Evolutionary conservation across 257 asterid species (phyloP).

Genomic region (Plantago elongata): DNA sequence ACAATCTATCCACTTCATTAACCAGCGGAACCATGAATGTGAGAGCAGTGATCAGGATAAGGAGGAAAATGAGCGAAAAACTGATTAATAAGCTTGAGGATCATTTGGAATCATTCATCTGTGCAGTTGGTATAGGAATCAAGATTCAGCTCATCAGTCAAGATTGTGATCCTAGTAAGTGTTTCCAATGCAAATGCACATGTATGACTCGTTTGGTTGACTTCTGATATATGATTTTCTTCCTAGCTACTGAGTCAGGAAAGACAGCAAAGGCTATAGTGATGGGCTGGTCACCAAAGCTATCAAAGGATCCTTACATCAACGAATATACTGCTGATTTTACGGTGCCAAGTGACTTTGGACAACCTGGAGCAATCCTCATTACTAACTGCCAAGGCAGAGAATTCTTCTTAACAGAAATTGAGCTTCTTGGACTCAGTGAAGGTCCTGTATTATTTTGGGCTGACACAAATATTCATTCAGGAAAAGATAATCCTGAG

Average conservation of each 20-base stretch:
- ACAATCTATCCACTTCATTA: constrained; percentile 25
- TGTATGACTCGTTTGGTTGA: too few species aligned
- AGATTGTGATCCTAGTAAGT: constrained; percentile 67
- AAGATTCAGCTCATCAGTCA: constrained; percentile 65
- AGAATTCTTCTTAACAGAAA: constrained; percentile 66
- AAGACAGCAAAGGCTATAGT: constrained; percentile 64
- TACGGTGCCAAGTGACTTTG: constrained; percentile 57
- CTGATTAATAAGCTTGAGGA: constrained; percentile 63
- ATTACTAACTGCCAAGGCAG: constrained; percentile 69
- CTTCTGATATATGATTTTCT: constrained; percentile 3
- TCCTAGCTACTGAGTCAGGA: constrained; percentile 52
- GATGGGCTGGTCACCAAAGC: constrained; percentile 70
- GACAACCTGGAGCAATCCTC: constrained; percentile 69
- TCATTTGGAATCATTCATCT: constrained; percentile 61
- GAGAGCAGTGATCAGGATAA: constrained; percentile 65
- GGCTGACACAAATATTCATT: constrained; percentile 78
- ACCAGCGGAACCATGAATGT: constrained; percentile 40
- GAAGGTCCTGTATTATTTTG: constrained; percentile 57
- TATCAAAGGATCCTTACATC: constrained; percentile 46
- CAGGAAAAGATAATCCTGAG: constrained; percentile 58
- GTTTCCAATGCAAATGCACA: too few species aligned
- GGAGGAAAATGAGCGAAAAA: constrained; percentile 77
- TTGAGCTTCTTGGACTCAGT: constrained; percentile 61
- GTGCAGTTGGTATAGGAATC: constrained; percentile 87
- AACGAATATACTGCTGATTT: constrained; percentile 66